These are phyloP conservation scores for Botrytis hyacinthi DNA, from an alignment of 2,329 filamentous ascomycete genomes.

Conservation along the genomic window DNA sequence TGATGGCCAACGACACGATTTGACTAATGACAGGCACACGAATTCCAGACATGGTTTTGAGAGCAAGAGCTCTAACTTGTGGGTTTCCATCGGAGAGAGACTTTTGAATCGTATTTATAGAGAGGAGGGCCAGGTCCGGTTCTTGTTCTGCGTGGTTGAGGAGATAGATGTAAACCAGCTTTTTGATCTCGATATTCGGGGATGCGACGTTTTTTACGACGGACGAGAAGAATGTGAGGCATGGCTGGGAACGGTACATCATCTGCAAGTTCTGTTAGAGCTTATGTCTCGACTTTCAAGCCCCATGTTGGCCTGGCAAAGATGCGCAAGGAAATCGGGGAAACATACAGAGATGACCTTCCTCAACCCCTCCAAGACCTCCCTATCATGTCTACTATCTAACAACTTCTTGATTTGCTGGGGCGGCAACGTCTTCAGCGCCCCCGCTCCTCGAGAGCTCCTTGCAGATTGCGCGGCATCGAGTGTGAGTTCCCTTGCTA, in stretches of 20 bases:
- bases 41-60: slow-evolving; percentile 96
- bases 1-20: slow-evolving; percentile 94
- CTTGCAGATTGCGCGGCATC: slow-evolving; percentile 92
- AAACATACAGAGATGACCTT: slow-evolving; percentile 76
- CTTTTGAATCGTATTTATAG: slow-evolving; percentile 98
- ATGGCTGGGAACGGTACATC: slow-evolving; percentile 90
- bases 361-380: slow-evolving; percentile 87
- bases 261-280: slow-evolving; percentile 56
- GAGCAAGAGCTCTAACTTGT: slow-evolving; percentile 83
- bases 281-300: slow-evolving; percentile 2
- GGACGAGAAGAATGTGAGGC: slow-evolving; percentile 91
- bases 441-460: slow-evolving; percentile 51
- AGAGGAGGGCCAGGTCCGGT: slow-evolving; percentile 89
- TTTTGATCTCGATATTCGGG: slow-evolving; percentile 91
- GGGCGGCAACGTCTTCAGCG: slow-evolving; percentile 67
- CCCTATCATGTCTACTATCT: slow-evolving; percentile 88
- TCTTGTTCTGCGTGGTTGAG: slow-evolving; percentile 95
- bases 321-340: background rate
- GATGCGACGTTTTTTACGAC: slow-evolving; percentile 98
- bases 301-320: background rate
- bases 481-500: slow-evolving; percentile 94
- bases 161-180: slow-evolving; percentile 97
- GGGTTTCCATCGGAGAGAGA: slow-evolving; percentile 91
- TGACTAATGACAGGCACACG: slow-evolving; percentile 97
- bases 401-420: slow-evolving; percentile 90